Evolutionary conservation across 306 rosid genomes (phyloP).

Genomic region (Acacia acuminata): DNA sequence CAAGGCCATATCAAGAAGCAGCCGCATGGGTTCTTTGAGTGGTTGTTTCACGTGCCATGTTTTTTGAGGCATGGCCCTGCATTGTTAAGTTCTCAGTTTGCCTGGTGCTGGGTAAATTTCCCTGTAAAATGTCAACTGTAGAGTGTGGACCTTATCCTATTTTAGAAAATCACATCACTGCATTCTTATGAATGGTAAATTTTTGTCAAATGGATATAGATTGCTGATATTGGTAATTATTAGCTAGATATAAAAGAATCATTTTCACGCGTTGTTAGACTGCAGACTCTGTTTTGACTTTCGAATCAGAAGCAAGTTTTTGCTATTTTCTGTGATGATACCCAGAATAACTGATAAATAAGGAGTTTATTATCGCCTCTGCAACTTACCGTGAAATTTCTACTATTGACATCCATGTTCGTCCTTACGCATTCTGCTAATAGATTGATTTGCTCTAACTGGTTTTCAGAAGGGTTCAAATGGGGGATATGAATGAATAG

Average conservation of each 20-base stretch:
- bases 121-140: slow-evolving; percentile 22
- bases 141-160: not conserved
- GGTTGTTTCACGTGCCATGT: slow-evolving; percentile 91
- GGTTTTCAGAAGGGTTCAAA: not conserved
- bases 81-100: slow-evolving; percentile 34
- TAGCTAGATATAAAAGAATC: slow-evolving; percentile 9
- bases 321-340: slow-evolving; percentile 7
- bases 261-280: not conserved
- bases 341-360: not conserved
- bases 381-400: not conserved
- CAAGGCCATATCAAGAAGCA: slow-evolving; percentile 56
- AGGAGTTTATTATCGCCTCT: not conserved
- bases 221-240: slow-evolving; percentile 1
- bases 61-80: slow-evolving; percentile 46
- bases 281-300: not conserved
- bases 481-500: not conserved
- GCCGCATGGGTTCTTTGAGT: slow-evolving; percentile 73
- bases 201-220: slow-evolving; percentile 10
- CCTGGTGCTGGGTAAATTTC: slow-evolving; percentile 48
- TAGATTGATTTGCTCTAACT: not conserved
- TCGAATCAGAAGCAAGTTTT: slow-evolving; percentile 10
- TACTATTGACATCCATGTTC: not conserved
- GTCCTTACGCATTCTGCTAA: not conserved
- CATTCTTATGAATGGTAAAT: not conserved
- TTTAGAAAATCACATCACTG: slow-evolving; percentile 19